phyloP scores from a whole-genome alignment of 2,329 filamentous ascomycete species.

The Emergomyces orientalis region DNA sequence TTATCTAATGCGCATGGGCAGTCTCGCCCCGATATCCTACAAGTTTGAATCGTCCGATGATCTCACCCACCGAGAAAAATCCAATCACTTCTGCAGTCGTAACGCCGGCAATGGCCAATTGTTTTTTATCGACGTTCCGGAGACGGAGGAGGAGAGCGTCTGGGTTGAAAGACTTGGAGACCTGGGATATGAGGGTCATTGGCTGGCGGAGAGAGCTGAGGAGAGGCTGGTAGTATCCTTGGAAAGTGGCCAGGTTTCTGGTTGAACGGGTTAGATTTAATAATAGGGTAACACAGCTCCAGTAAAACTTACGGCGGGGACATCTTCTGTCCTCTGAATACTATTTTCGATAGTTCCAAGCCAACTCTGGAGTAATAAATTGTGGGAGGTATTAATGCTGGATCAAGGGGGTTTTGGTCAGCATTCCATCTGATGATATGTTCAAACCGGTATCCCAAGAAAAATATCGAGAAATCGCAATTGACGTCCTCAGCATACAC shows the following conservation, averaged over 20 bases:
- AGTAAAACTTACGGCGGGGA: constrained; percentile 68
- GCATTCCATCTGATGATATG: not conserved
- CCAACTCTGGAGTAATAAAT: constrained; percentile 88
- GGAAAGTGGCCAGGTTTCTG: constrained; percentile 72
- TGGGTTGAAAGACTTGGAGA: constrained; percentile 19
- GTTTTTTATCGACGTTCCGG: constrained; percentile 60
- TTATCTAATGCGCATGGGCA: constrained; percentile 34
- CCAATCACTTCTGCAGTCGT: constrained; percentile 78
- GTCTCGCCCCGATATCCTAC: constrained; percentile 76
- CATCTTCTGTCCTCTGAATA: constrained; percentile 86
- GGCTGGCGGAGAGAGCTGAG: constrained; percentile 65
- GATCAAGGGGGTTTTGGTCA: constrained; percentile 18
- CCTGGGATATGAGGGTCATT: constrained; percentile 43
- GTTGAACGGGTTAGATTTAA: constrained; percentile 12
- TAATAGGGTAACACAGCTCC: not conserved
- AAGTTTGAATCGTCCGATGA: constrained; percentile 90
- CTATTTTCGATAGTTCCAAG: constrained; percentile 76
- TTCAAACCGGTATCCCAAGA: not conserved
- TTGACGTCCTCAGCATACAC: not conserved
- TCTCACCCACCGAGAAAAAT: constrained; percentile 97
- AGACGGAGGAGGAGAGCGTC: constrained; percentile 38
- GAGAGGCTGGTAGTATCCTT: constrained; percentile 71
- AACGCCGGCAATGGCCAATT: constrained; percentile 65
- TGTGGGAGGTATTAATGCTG: constrained; percentile 76
- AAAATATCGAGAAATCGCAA: not conserved